Evolutionary conservation across 768 basidiomycete genomes (phyloP).

Genomic region (Tylopilus sp.): DNA sequence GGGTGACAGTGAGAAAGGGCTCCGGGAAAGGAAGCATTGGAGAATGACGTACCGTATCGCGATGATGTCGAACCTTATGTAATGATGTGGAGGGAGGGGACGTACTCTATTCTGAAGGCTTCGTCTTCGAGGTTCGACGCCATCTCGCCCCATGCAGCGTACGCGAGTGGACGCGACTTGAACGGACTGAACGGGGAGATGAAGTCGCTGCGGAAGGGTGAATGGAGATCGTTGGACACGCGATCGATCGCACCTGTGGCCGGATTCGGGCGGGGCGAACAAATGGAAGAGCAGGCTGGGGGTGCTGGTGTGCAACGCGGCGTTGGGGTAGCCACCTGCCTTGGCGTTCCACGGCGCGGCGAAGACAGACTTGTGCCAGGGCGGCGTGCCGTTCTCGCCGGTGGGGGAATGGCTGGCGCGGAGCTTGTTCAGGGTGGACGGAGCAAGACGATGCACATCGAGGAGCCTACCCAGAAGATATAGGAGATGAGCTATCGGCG

Average conservation of each 20-base stretch:
- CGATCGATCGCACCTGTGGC: slow-evolving; percentile 34
- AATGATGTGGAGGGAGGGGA: slow-evolving; percentile 35
- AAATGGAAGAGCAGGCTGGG: slow-evolving; percentile 67
- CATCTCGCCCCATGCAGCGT: slow-evolving; percentile 71
- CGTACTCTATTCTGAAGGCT: slow-evolving; percentile 78
- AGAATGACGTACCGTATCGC: slow-evolving; percentile 24
- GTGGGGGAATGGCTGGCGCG: slow-evolving; percentile 29
- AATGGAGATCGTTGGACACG: slow-evolving; percentile 14
- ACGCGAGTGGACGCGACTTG: slow-evolving; percentile 44
- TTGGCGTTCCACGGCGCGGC: slow-evolving; percentile 30
- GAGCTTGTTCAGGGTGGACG: slow-evolving; percentile 26
- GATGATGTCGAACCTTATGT: slow-evolving; percentile 28
- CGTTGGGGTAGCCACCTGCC: slow-evolving; percentile 39
- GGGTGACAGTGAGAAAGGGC: slow-evolving; percentile 20
- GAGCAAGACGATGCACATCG: slow-evolving; percentile 23
- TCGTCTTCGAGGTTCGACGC: slow-evolving; percentile 72
- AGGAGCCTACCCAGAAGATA: slow-evolving; percentile 41
- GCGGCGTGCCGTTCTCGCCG: slow-evolving; percentile 22
- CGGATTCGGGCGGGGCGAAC: slow-evolving; percentile 69
- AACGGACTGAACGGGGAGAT: slow-evolving; percentile 28
- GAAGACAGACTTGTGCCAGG: slow-evolving; percentile 28
- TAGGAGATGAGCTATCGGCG: slow-evolving; percentile 24
- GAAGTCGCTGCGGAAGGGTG: slow-evolving; percentile 36
- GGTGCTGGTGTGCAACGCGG: slow-evolving; percentile 58
- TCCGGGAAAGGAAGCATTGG: slow-evolving; percentile 14